Conservation (phyloP, 768 basidiomycete species). For the Lactifluus echinatus region DNA sequence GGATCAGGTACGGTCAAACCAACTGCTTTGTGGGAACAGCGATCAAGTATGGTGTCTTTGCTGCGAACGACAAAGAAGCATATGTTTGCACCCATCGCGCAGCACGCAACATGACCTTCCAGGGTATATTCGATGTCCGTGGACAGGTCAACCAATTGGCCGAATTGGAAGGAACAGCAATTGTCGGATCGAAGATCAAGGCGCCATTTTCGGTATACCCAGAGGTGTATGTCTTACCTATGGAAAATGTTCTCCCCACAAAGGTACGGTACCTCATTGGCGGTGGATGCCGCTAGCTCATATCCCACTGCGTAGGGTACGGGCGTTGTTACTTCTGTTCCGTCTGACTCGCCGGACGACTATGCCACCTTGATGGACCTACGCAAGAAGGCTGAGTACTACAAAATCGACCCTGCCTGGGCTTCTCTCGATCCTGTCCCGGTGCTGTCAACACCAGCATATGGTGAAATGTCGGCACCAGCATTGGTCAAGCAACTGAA, state of each 20-base stretch:
- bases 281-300: conserved; percentile 6
- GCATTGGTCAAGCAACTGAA: conserved; percentile 81
- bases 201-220: conserved; percentile 78
- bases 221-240: conserved; percentile 94
- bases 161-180: conserved; percentile 67
- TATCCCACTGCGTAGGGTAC: conserved; percentile 57
- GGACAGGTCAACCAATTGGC: conserved; percentile 66
- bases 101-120: conserved; percentile 97
- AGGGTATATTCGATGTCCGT: conserved; percentile 66
- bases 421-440: conserved; percentile 76
- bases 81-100: conserved; percentile 85
- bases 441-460: conserved; percentile 82
- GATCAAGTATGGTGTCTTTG: conserved; percentile 89
- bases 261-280: conserved; percentile 60
- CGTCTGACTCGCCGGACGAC: conserved; percentile 98
- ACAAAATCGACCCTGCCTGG: conserved; percentile 91
- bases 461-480: conserved; percentile 85
- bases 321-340: conserved; percentile 95
- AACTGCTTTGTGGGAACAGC: conserved; percentile 91
- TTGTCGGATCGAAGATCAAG: conserved; percentile 84
- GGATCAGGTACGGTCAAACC: conserved; percentile 88
- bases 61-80: conserved; percentile 78
- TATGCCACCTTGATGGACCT: conserved; percentile 84
- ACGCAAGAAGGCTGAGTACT: conserved; percentile 93
- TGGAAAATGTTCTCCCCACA: conserved; percentile 95